A percentile compares a stretch with the other conserved stretches of the same genome.
phyloP scores from a whole-genome alignment of 805 yeast genomes.

The Candida germanica region DNA sequence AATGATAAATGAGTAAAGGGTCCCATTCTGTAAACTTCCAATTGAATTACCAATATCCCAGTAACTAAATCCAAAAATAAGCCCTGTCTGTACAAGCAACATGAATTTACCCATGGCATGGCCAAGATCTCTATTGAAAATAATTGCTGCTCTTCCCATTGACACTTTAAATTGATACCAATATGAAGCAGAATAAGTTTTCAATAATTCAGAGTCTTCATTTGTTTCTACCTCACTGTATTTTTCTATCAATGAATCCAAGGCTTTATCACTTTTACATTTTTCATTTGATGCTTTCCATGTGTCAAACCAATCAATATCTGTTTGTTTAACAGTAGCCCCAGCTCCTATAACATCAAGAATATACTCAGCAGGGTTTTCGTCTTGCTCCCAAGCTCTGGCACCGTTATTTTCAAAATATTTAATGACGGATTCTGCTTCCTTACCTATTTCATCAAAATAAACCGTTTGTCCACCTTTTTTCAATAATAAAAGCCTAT shows the following conservation, averaged over 20 bases:
- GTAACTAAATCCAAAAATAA: conserved; percentile 70
- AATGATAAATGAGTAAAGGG: conserved; percentile 46
- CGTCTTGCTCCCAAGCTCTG: conserved; percentile 32
- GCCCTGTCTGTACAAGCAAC: conserved; percentile 51
- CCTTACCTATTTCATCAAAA: conserved; percentile 75
- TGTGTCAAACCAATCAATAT: conserved; percentile 66
- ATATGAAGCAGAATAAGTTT: conserved; percentile 25
- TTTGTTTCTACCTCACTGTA: conserved; percentile 18
- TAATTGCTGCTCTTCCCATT: conserved; percentile 60
- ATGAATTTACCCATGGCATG: conserved; percentile 48
- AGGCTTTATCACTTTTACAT: conserved; percentile 51
- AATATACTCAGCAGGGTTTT: conserved; percentile 74
- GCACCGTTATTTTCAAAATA: conserved; percentile 77
- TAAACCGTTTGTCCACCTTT: conserved; percentile 57
- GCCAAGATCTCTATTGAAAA: conserved; percentile 39
- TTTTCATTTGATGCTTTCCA: conserved; percentile 64
- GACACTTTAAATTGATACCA: conserved; percentile 23
- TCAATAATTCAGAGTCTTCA: conserved; percentile 14
- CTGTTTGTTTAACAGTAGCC: conserved; percentile 62
- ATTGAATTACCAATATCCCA: conserved; percentile 56
- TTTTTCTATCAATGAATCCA: conserved; percentile 39
- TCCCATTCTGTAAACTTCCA: conserved; percentile 62
- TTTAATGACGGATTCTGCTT: conserved; percentile 52
- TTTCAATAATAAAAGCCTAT: conserved; percentile 27
- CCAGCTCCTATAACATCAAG: conserved; percentile 80